A percentile compares a stretch with the other conserved stretches of the same genome.
phyloP scores from a whole-genome alignment of 768 basidiomycete genomes.

The Psilocybe cubensis region DNA sequence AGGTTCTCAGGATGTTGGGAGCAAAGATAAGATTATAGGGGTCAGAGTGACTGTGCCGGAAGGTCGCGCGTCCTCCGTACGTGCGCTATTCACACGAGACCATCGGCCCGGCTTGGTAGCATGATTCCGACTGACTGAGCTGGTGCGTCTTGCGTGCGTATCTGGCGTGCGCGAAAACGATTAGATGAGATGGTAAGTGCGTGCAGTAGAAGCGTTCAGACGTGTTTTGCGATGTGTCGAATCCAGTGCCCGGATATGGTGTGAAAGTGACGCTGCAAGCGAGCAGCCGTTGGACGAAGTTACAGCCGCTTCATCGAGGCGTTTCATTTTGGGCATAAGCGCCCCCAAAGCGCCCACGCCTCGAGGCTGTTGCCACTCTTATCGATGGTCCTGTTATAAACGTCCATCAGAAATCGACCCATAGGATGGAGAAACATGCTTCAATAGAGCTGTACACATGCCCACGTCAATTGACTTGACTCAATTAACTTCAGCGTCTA shows the following conservation, averaged over 20 bases:
- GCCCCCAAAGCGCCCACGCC: conserved; percentile 10
- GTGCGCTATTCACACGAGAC: neutral
- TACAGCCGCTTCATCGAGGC: neutral
- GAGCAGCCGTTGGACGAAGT: neutral
- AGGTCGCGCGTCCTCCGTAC: neutral
- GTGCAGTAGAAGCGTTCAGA: neutral
- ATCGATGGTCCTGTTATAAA: neutral
- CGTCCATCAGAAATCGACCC: conserved; percentile 2
- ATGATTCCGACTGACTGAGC: neutral
- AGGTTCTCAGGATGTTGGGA: neutral
- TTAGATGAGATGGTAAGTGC: neutral
- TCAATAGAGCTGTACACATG: neutral
- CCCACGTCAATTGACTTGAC: neutral
- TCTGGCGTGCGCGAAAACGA: neutral
- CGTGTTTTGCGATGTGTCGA: neutral
- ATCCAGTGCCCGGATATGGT: neutral
- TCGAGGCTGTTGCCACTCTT: conserved; percentile 4
- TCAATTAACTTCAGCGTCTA: neutral
- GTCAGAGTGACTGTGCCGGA: neutral
- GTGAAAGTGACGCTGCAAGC: neutral
- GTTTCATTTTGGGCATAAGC: conserved; percentile 2
- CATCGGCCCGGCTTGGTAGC: neutral
- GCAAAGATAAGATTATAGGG: neutral
- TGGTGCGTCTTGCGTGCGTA: neutral
- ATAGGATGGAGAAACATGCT: neutral